Percentiles rank a stretch among this genome's conserved stretches.
phyloP scores from a whole-genome alignment of 495 filamentous ascomycete genomes.

The Tuber magnatum region DNA sequence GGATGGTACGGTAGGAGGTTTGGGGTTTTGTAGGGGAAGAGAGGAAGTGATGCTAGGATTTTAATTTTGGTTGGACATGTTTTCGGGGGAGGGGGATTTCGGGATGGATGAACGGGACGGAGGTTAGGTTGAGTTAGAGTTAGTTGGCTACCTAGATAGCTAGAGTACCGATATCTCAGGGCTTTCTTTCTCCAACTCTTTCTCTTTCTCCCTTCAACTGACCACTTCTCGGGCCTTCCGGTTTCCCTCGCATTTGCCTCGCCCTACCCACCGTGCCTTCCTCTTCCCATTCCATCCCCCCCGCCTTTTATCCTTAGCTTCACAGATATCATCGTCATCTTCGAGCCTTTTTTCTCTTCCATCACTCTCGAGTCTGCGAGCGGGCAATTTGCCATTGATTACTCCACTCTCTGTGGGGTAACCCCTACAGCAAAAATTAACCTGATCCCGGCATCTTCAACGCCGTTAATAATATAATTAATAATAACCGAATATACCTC shows the following conservation, averaged over 20 bases:
- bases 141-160: not conserved
- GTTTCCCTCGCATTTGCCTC: not conserved
- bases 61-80: not conserved
- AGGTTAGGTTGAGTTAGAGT: constrained; percentile 2
- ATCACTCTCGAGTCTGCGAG: not conserved
- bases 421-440: not conserved
- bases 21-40: not conserved
- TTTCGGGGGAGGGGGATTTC: not conserved
- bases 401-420: not conserved
- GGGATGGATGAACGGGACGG: not conserved
- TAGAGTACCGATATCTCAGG: not conserved
- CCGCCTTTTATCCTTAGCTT: not conserved
- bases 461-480: not conserved
- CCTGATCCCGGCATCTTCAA: not conserved
- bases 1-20: not conserved
- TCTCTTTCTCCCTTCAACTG: not conserved
- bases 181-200: not conserved
- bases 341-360: not conserved
- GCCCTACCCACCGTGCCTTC: not conserved
- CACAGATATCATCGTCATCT: not conserved
- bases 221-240: not conserved
- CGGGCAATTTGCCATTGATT: constrained; percentile 3
- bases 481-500: not conserved
- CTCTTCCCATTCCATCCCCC: not conserved
- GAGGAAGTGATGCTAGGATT: not conserved